A percentile compares a stretch with the other conserved stretches of the same genome.
Evolutionary conservation across 2,329 filamentous ascomycete species (phyloP).

Genomic region (Plectosphaerella plurivora): DNA sequence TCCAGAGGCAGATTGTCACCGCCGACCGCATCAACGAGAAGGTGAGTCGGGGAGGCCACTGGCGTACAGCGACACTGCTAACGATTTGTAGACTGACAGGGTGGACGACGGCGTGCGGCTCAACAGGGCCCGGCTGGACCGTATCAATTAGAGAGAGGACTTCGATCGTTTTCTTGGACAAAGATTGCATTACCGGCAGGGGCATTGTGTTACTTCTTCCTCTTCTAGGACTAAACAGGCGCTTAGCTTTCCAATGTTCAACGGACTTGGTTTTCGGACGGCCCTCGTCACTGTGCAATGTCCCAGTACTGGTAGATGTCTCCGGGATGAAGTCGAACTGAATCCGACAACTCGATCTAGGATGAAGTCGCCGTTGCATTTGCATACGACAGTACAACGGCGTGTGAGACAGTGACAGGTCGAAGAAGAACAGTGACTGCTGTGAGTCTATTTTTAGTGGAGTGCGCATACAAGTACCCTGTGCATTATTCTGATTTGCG

Average conservation of each 20-base stretch:
- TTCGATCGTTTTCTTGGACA: neutral
- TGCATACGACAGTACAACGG: too few species aligned
- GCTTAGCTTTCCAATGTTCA: neutral
- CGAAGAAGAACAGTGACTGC: too few species aligned
- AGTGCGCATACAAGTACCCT: neutral
- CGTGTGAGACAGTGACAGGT: too few species aligned
- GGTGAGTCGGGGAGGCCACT: slow-evolving; percentile 41
- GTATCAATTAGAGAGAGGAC: slow-evolving; percentile 38
- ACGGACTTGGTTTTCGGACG: neutral
- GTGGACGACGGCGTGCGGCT: slow-evolving; percentile 78
- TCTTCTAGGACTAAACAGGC: too few species aligned
- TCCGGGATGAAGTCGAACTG: too few species aligned
- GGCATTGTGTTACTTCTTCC: neutral
- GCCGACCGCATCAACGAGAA: slow-evolving; percentile 76
- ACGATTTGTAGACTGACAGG: slow-evolving; percentile 61
- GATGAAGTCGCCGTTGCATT: too few species aligned
- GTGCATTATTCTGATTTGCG: neutral
- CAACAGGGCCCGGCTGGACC: slow-evolving; percentile 68
- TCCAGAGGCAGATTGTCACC: slow-evolving; percentile 69
- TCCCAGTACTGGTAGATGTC: too few species aligned
- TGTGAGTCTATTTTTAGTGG: too few species aligned
- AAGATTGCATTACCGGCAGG: neutral
- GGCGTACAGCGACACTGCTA: slow-evolving; percentile 17
- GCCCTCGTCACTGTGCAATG: too few species aligned
- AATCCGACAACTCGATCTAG: too few species aligned